A percentile compares a stretch with the other conserved stretches of the same genome.
phyloP scores from a whole-genome alignment of 345 rosid species.

The Brassica carinata region DNA sequence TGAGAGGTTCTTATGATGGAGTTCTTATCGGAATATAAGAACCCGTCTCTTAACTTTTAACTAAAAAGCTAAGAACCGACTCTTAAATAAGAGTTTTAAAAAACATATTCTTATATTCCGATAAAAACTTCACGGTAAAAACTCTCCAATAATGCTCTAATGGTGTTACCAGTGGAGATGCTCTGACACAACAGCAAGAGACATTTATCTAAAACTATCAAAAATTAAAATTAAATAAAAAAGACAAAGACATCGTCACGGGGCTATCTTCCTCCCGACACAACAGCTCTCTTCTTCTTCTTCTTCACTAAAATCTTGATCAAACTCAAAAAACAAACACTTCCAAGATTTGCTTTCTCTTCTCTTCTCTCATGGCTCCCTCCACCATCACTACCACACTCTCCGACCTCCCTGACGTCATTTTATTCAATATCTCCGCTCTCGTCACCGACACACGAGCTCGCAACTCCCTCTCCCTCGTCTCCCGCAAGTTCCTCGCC shows the following conservation, averaged over 20 bases:
- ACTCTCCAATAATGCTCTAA: too few relatives aligned
- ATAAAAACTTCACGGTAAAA: too few relatives aligned
- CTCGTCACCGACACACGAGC: constrained; percentile 62
- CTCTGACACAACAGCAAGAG: too few relatives aligned
- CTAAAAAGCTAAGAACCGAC: too few relatives aligned
- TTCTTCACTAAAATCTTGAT: constrained; percentile 1
- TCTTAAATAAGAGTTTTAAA: too few relatives aligned
- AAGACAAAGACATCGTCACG: constrained; percentile 17
- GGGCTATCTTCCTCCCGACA: constrained; percentile 36
- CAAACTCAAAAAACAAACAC: neutral
- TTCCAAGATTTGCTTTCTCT: neutral
- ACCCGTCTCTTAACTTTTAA: too few relatives aligned
- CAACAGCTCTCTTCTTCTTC: constrained; percentile 14
- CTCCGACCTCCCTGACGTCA: constrained; percentile 72
- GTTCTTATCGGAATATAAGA: too few relatives aligned
- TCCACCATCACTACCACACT: constrained; percentile 33
- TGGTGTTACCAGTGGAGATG: too few relatives aligned
- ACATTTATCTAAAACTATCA: too few relatives aligned
- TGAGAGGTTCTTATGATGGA: too few relatives aligned
- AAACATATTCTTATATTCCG: too few relatives aligned
- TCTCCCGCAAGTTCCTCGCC: constrained; percentile 59
- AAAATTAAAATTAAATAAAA: neutral
- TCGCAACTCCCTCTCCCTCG: constrained; percentile 75
- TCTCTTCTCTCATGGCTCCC: constrained; percentile 26
- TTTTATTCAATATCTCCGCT: constrained; percentile 56